Base-by-base conservation (phyloP, 768 basidiomycete genomes). In the Macrolepiota dolichaula region DNA sequence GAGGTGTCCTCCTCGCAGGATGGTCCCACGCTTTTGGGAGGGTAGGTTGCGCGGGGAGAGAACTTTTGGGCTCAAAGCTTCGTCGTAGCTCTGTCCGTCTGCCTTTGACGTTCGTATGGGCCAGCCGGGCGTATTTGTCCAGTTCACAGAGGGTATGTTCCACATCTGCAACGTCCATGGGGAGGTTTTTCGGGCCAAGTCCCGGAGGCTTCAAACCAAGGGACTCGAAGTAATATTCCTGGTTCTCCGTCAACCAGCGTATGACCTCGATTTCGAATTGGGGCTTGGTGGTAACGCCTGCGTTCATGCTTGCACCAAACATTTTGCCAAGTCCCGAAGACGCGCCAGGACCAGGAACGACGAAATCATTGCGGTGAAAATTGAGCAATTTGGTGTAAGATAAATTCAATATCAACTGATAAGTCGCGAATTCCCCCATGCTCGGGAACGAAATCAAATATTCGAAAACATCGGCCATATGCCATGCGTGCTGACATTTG, bases 61-160 rank as follows among this genome's bases (percentile, higher is more conserved):
- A 7, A 57, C 58, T 32, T 3, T 62, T 13, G 63, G 77, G 65
- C 11, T 64, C 67, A 64, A 80, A 87, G 0, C 61, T 57, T 12
- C 77, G 75, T 4, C 70, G 72, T 35, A 83, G 66, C 58, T 79
- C 66, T 17, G 65, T 74, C 47, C 82, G 76, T 47, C 67, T 73
- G 32, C 77, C 80, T 59, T 74, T 77, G 59, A 85, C 67, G 11
- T 71, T 42, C 2, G 84, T 82, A 69, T 85, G 81, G 19, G 72
- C 75, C n/a, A 74, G 74, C 50, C 90, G 86, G 44, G 84, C 77
- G 67, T 92, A 92, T 68, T 92, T 90, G 73, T 91, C 88, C 49
- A 88, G 78, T 69, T 93, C 91, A 73, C 91, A 93, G 15, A 92
- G 73, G 1, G 85, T 78, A 69, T 93, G 91, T 74, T 93, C 91